A percentile compares a stretch with the other conserved stretches of the same genome.
Evolutionary conservation across 2,329 filamentous ascomycete genomes (phyloP).

Genomic region (Ophiocordyceps australis): DNA sequence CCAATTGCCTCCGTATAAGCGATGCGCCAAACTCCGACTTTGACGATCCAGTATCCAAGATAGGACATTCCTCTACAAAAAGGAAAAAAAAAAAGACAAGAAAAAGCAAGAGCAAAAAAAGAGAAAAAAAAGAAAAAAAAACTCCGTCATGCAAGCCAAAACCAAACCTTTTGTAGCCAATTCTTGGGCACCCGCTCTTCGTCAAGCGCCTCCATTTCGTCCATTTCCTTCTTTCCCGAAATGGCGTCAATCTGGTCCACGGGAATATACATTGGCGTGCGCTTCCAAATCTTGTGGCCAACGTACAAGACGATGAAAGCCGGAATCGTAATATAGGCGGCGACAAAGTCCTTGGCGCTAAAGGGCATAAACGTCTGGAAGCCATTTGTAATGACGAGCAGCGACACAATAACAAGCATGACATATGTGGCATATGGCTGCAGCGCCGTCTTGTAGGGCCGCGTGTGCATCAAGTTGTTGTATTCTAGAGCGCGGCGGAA

Average conservation of each 20-base stretch:
- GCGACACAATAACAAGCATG: conserved; percentile 34
- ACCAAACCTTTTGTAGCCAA: conserved; percentile 32
- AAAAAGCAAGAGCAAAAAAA: neutral
- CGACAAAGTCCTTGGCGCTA: conserved; percentile 43
- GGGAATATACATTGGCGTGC: conserved; percentile 23
- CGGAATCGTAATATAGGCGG: conserved; percentile 43
- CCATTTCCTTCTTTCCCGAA: conserved; percentile 44
- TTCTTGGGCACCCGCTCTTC: conserved; percentile 28
- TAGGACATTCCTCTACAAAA: too few species aligned
- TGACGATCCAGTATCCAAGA: too few species aligned
- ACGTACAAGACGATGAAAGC: conserved; percentile 42
- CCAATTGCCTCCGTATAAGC: too few species aligned
- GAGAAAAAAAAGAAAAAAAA: neutral
- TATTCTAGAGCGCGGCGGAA: conserved; percentile 36
- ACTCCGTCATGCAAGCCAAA: conserved; percentile 27
- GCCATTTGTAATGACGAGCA: conserved; percentile 57
- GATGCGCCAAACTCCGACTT: too few species aligned
- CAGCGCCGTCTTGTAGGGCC: conserved; percentile 32
- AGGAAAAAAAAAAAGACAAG: too few species aligned
- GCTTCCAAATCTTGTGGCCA: conserved; percentile 35
- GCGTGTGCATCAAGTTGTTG: conserved; percentile 27
- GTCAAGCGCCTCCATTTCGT: conserved; percentile 32
- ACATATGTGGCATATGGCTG: conserved; percentile 49
- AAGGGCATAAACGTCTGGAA: conserved; percentile 62
- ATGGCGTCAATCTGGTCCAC: conserved; percentile 32